phyloP scores from a whole-genome alignment of 305 asterid genomes.

The Solanum hybrid region DNA sequence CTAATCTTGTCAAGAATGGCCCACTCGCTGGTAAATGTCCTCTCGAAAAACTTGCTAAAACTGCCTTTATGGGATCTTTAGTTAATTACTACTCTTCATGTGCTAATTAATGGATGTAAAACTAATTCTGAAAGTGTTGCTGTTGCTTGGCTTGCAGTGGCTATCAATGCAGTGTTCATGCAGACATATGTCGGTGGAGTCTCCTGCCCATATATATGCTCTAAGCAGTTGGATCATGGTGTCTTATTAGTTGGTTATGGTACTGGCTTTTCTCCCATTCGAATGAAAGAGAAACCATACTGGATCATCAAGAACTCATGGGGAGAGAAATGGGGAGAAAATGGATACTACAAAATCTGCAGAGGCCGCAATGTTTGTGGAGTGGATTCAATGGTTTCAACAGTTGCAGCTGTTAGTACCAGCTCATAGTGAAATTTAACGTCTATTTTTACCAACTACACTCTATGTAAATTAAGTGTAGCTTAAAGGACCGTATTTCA shows the following conservation, averaged over 20 bases:
- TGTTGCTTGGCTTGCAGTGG: slow-evolving; percentile 47
- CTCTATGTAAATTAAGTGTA: slow-evolving; percentile 30
- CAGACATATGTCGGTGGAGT: slow-evolving; percentile 86
- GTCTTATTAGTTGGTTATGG: slow-evolving; percentile 81
- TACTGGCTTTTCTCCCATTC: slow-evolving; percentile 60
- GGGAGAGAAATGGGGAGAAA: slow-evolving; percentile 83
- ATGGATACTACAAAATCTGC: slow-evolving; percentile 75
- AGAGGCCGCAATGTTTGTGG: slow-evolving; percentile 70
- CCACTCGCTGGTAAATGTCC: slow-evolving; percentile 72
- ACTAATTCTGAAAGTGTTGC: neutral
- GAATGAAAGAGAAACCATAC: slow-evolving; percentile 77
- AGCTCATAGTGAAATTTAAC: slow-evolving; percentile 10
- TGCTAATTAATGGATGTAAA: neutral
- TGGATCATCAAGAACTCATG: slow-evolving; percentile 94
- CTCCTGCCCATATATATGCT: slow-evolving; percentile 80
- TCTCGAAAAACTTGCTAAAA: neutral
- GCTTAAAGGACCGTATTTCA: neutral
- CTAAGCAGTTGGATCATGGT: slow-evolving; percentile 73
- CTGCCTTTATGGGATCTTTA: neutral
- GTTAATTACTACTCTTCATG: neutral
- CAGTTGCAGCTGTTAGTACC: slow-evolving; percentile 66
- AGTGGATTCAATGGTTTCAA: slow-evolving; percentile 89
- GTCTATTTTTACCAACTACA: neutral
- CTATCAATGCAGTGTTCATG: slow-evolving; percentile 87
- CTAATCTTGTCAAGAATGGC: slow-evolving; percentile 80